A percentile compares a stretch with the other conserved stretches of the same genome.
Evolutionary conservation across 1,284 basidiomycete species (phyloP).

Genomic region (Volvariella surrecta): DNA sequence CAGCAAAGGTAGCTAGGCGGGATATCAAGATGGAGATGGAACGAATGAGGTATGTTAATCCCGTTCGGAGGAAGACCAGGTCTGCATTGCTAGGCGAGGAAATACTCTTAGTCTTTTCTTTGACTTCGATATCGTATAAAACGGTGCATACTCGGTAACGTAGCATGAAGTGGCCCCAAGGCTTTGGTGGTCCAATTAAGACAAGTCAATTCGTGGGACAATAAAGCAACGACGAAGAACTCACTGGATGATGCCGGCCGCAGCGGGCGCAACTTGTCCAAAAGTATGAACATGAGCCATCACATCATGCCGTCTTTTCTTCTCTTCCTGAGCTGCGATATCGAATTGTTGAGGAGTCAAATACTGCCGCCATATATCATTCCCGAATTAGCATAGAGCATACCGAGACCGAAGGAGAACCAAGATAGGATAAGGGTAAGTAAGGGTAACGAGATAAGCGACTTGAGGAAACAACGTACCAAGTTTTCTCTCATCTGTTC

Average conservation of each 20-base stretch:
- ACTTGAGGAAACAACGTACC: slow-evolving; percentile 34
- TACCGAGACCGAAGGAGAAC: not conserved
- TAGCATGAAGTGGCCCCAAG: slow-evolving; percentile 98
- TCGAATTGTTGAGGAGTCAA: slow-evolving; percentile 89
- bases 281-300: slow-evolving; percentile 99
- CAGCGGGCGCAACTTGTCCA: slow-evolving; percentile 88
- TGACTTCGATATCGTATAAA: not conserved
- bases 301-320: slow-evolving; percentile 96
- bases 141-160: slow-evolving; percentile 80
- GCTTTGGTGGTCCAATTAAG: slow-evolving; percentile 27
- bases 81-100: slow-evolving; percentile 74
- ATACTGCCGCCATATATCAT: slow-evolving; percentile 31
- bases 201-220: not conserved
- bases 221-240: slow-evolving; percentile 20
- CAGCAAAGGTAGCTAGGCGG: slow-evolving; percentile 69
- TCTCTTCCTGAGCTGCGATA: slow-evolving; percentile 90
- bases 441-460: not conserved
- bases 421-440: not conserved
- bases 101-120: not conserved
- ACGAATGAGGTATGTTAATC: slow-evolving; percentile 76
- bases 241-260: slow-evolving; percentile 95
- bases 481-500: slow-evolving; percentile 91
- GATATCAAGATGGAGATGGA: slow-evolving; percentile 89
- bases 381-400: not conserved
- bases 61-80: slow-evolving; percentile 91